Conservation (phyloP, 805 yeast species). For the Zygoascus biomembranicola region DNA sequence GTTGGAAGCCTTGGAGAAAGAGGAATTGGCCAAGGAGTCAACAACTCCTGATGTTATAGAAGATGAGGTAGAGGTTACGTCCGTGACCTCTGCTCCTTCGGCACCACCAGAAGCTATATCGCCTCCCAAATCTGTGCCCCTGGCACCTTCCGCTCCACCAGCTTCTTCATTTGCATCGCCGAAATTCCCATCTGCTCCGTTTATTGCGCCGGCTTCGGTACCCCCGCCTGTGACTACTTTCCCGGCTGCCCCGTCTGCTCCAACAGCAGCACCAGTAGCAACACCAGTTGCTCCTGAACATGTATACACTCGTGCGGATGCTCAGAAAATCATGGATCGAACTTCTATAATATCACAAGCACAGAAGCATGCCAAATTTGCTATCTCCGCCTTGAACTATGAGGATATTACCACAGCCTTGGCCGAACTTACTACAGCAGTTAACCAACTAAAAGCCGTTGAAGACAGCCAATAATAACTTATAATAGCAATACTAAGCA, state of each 20-base stretch:
- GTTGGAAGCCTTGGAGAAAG: conserved; percentile 8
- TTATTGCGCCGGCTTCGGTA: conserved; percentile 4
- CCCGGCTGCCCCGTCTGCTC: conserved; percentile 5
- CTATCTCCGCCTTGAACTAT: conserved; percentile 64
- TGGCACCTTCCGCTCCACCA: conserved; percentile 7
- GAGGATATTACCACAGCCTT: conserved; percentile 64
- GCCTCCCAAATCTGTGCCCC: neutral
- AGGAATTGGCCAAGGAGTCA: conserved; percentile 4
- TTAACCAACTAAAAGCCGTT: conserved; percentile 26
- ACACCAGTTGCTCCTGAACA: conserved; percentile 7
- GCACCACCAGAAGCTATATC: conserved; percentile 5
- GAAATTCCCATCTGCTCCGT: conserved; percentile 4
- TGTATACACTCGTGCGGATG: conserved; percentile 16
- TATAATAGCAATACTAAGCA: neutral
- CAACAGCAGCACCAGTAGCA: conserved; percentile 9
- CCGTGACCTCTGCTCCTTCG: neutral
- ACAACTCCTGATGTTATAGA: neutral
- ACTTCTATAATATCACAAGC: conserved; percentile 34
- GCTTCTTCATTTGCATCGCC: conserved; percentile 5
- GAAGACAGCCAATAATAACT: neutral
- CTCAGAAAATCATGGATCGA: conserved; percentile 26
- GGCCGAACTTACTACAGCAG: conserved; percentile 42
- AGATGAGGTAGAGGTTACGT: neutral
- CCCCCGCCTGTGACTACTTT: neutral
- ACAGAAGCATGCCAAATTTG: conserved; percentile 60